Percentiles rank a stretch among this genome's conserved stretches.
Conservation (phyloP, 176 grass and related monocot genomes). For the Saccharum spontaneum region DNA sequence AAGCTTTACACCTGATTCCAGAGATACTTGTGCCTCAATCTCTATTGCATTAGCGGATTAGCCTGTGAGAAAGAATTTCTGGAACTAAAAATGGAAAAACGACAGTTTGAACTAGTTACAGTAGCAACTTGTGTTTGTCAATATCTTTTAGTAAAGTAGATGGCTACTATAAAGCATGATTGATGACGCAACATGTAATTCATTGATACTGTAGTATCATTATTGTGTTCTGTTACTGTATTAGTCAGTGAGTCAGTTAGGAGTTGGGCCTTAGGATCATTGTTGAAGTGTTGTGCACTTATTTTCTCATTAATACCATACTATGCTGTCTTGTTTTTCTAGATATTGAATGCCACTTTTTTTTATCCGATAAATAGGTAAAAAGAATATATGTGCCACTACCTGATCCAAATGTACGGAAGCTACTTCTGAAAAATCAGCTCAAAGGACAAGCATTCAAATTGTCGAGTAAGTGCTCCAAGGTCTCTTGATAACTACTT, state of each 20-base stretch:
- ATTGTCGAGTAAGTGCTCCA: constrained; percentile 67
- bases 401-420: constrained; percentile 76
- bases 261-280: neutral
- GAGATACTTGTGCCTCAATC: neutral
- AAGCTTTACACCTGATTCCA: neutral
- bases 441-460: constrained; percentile 90
- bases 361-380: constrained; percentile 58
- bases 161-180: neutral
- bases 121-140: neutral
- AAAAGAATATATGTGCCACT: constrained; percentile 97
- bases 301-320: neutral
- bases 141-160: neutral
- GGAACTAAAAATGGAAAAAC: neutral
- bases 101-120: neutral
- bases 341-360: neutral
- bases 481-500: neutral
- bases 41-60: neutral
- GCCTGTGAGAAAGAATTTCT: neutral
- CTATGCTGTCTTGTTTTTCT: neutral
- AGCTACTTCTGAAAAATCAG: constrained; percentile 82
- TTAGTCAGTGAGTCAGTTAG: neutral
- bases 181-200: neutral
- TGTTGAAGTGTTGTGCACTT: neutral
- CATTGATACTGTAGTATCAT: neutral
- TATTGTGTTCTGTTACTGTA: neutral